Base-by-base conservation (phyloP, 2,329 filamentous ascomycete species). In the Penicillium sclerotigenum region DNA sequence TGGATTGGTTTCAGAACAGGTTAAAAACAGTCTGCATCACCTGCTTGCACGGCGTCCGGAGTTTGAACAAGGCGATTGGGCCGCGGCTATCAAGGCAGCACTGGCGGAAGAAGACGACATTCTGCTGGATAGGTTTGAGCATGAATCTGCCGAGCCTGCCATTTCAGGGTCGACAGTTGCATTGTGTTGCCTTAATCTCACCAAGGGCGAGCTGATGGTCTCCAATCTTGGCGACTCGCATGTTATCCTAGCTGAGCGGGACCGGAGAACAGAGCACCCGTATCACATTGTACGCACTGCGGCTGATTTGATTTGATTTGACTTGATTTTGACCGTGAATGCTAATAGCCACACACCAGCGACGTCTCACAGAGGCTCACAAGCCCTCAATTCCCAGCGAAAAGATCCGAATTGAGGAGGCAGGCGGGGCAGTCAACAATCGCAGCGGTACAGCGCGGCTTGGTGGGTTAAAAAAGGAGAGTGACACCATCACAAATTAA, bases 171-270 rank as follows among this genome's bases (percentile, higher is more conserved):
- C 71, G 3, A 73, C 71, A 6, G 68, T 68, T 7, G 70, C 71
- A 7, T n/a, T 73, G 24, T 71, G 68, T 52, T 59, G 73, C 28
- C 53, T 72, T 37, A 71, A 73, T 50, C 53, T 73, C 42, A 69
- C 65, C 2, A 61, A 62, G 47, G 69, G 69, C 5, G 62, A 73
- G 16, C 42, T 73, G 51, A 49, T 72, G 4, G 65, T 71, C 38
- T 69, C 66, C 22, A 73, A 72, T 47, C 59, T 73, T 10, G 71
- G 71, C 13, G 71, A 73, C 57, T 73, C 71, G 43, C 70, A 72
- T 62, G 68, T 71, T 46, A 61, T 72, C 22, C 49, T 73, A 20
- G 71, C 68, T 4, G 67, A 73, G 54, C 63, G 66, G n/a, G 64
- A 68, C 47, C 60, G 57, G n/a, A 58, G 53, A 45, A 65, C 63